Evolutionary conservation across 331 rosid genomes (phyloP), one percentile per base, ranked within the genome.

Genomic region (Malus hybrid): DNA sequence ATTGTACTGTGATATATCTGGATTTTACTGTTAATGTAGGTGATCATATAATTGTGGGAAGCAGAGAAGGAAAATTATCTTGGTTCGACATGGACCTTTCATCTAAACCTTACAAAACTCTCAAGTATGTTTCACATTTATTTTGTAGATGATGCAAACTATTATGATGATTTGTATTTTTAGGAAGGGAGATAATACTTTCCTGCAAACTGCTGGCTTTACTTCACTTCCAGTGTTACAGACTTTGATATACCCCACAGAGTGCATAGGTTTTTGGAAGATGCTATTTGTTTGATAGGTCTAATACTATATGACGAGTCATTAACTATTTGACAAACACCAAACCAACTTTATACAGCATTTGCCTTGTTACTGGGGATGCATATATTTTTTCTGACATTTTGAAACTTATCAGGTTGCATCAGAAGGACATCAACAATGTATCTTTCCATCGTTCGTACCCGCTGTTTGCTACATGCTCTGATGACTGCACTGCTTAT

Each of bases 51-150:
- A 90, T 94, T 75, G 97, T 94, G 77, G 99, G 97, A 68, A 94
- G 97, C 89, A 86, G 88, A 85, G 99, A 94, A 75, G 99, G 99
- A 75, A 94, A 94, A 79, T 56, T 92, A 78, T 90, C 96, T 94
- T 94, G 99, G 99, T 94, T 94, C 80, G 99, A 94, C 82, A 86
- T 88, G 97, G 99, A 94, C 74, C 99, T 94, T 82, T 94, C 99
- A 53, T 86, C 97, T 70, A 81, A 89, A 75, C 96, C 99, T 1
- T 94, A 91, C 79, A 88, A 82, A 81, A 76, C 83, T 81, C 88
- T 88, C 10, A 80, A 86, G 97, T 90, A 86, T 64, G 93, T 75
- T 18, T 70, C 16, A 15, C 8, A 13, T 36, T 42, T 11, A 42
- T 20, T 39, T 39, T 39, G 46, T 10, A 10, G 46, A 39, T 39